Base-by-base conservation (phyloP, 176 grass and related monocot genomes). In the Tuctoria greenei region DNA sequence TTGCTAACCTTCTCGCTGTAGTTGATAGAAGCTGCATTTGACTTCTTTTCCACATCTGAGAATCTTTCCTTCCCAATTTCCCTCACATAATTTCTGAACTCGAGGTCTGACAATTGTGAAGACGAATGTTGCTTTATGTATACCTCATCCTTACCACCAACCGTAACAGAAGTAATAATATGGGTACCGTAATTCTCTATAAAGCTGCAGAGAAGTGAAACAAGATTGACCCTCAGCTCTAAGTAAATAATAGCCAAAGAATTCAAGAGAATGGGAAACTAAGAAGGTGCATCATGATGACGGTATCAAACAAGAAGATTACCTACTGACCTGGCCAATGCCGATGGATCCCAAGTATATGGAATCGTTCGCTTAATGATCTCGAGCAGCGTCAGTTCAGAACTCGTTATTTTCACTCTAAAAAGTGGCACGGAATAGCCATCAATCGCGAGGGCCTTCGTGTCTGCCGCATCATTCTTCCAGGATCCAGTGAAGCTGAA, bases 291-390 rank as follows among this genome's bases (percentile, higher is more conserved):
- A 89, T 80, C 82, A 87, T 81, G 87, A 71, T 70, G 82, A 82
- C 71, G 83, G 61, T 62, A 84, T 66, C 63, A 88, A 95, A 81
- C 70, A 92, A 91, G 89, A 88, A 75, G 88, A 92, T 92, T 92
- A 99, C 95, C 95, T 92, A 99, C 95, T 99, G 85, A 99, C 95
- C 95, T 99, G 88, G 95, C 95, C 91, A 99, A 90, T 79, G 87
- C 74, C 65, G 89, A 78, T 28, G 95, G 92, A 78, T 99, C 92
- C 95, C 95, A 99, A 62, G 44, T 79, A 74, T 76, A 64, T 73
- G 95, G 95, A 87, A 99, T 87, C 18, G 89, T 82, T 7, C 6
- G 76, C 77, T 86, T 92, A 60, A 95, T 71, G 38, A 83, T 82
- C 60, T 95, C 89, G 13, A 72, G 83, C 35, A 95, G 74, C 39